Evolutionary conservation across 2,329 filamentous ascomycete species (phyloP).

Genomic region (Ceratocystis lukuohia): DNA sequence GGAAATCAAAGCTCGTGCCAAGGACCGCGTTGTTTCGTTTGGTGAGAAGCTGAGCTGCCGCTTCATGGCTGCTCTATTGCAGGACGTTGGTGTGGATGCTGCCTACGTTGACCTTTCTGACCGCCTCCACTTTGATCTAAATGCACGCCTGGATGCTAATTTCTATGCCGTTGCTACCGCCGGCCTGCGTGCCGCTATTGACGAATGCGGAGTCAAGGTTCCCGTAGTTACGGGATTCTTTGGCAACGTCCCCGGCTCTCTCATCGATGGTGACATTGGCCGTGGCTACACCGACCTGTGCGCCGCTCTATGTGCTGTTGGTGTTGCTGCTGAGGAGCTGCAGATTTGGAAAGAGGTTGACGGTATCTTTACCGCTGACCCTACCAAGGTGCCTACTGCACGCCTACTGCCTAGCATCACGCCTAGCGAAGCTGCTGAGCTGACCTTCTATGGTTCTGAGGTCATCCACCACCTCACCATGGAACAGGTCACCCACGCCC

Average conservation of each 20-base stretch:
- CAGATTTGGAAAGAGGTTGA: slow-evolving; percentile 99
- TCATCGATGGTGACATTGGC: slow-evolving; percentile 78
- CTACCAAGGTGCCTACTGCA: slow-evolving; percentile 86
- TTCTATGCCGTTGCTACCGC: slow-evolving; percentile 57
- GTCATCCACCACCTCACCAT: slow-evolving; percentile 98
- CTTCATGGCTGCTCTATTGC: slow-evolving; percentile 74
- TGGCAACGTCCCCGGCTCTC: slow-evolving; percentile 76
- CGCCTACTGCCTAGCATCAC: slow-evolving; percentile 78
- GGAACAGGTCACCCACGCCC: slow-evolving; percentile 84
- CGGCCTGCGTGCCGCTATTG: slow-evolving; percentile 49
- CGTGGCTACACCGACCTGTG: slow-evolving; percentile 95
- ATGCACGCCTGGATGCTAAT: slow-evolving; percentile 45
- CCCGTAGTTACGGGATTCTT: slow-evolving; percentile 89
- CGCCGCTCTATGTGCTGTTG: slow-evolving; percentile 81
- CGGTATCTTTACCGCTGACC: slow-evolving; percentile 76
- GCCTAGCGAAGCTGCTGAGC: slow-evolving; percentile 83
- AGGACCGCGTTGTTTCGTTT: slow-evolving; percentile 82
- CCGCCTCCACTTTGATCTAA: slow-evolving; percentile 53
- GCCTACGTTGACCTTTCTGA: slow-evolving; percentile 86
- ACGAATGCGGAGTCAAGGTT: slow-evolving; percentile 51
- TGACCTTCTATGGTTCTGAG: slow-evolving; percentile 89
- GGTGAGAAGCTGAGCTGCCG: slow-evolving; percentile 92
- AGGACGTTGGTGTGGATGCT: slow-evolving; percentile 69
- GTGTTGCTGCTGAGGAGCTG: slow-evolving; percentile 71
- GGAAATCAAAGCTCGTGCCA: slow-evolving; percentile 64